phyloP scores from a whole-genome alignment of 164 flowering plant species.

The Hamamelis virginiana region DNA sequence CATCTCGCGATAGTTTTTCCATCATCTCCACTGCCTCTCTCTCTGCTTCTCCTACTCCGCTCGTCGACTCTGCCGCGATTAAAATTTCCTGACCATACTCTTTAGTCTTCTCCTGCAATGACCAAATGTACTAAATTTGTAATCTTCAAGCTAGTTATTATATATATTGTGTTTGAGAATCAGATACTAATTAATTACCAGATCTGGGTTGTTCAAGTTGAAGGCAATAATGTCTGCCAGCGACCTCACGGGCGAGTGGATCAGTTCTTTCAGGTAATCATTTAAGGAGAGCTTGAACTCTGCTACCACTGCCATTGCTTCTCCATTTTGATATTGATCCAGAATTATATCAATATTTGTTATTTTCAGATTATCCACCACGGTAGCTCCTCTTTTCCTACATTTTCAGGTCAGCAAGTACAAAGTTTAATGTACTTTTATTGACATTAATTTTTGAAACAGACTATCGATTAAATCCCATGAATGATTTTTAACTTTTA shows the following conservation, averaged over 20 bases:
- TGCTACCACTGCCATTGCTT: conserved; percentile 19
- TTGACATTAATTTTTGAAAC: too few species aligned
- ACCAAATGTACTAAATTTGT: neutral
- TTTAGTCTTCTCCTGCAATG: conserved; percentile 33
- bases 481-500: neutral
- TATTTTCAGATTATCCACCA: conserved; percentile 40
- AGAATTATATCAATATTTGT: conserved; percentile 20
- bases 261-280: conserved; percentile 25
- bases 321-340: conserved; percentile 17
- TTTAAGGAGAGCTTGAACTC: conserved; percentile 34
- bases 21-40: conserved; percentile 14
- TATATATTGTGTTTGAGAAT: too few species aligned
- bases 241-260: conserved; percentile 33
- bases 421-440: too few species aligned
- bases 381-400: conserved; percentile 38
- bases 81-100: conserved; percentile 32
- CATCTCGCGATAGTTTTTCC: conserved; percentile 22
- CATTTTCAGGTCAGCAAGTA: neutral
- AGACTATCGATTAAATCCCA: neutral
- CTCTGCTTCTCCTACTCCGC: conserved; percentile 24
- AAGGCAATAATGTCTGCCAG: conserved; percentile 35
- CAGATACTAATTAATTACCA: conserved; percentile 29
- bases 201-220: conserved; percentile 24
- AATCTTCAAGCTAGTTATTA: neutral
- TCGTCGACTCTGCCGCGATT: conserved; percentile 23